Base-by-base conservation (phyloP, 163 green algal genomes). In the Chlamydomonas reinhardtii region DNA sequence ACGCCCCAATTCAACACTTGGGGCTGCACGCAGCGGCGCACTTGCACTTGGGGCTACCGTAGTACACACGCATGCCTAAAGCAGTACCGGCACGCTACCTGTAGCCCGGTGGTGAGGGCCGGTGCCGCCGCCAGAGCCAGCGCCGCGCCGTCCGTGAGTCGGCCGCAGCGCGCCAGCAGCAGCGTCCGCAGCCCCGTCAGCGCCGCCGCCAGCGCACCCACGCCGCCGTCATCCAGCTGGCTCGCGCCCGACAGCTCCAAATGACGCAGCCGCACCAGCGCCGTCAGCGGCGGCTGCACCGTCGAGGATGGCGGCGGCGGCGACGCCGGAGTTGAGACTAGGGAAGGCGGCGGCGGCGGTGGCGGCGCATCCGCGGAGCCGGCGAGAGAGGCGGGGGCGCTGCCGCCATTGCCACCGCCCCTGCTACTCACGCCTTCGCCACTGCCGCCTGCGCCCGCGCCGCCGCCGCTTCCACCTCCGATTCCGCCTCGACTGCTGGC, bases 201-300 rank as follows among this genome's bases (percentile, higher is more conserved):
- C 87, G 56, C 84, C 65, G 22, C 77, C 31, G 76, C 84, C 24
- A 91, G 66, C 4, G 79, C 74, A 24, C 54, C 43, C 52, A 90
- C 69, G 24, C 77, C 59, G 16, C 4, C 29, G 32, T 78, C 85
- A 27, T 91, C 77, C 70, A 84, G 64, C 27, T 90, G 77, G 17
- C 27, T 9, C 29, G 76, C 88, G 27, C 82, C 73, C 16, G 86
- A 87, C 65, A 92, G 76, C 59, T 92, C 89, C 64, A 92, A 85
- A 31, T 86, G 54, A n/a, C 74, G 64, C 75, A 92, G 80, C 31
- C 82, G 85, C 75, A 32, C 43, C 61, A 83, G 56, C 34, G 34
- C 25, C 31, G 74, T 43, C 32, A 91, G 80, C 27, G 89, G 79
- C 37, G 85, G 66, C 64, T 78, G 31, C 61, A 68, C 83, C 83